Evolutionary conservation across 2,329 filamentous ascomycete species (phyloP), one percentile per base, ranked within the genome.

Genomic region (Chrysosporium queenslandicum): DNA sequence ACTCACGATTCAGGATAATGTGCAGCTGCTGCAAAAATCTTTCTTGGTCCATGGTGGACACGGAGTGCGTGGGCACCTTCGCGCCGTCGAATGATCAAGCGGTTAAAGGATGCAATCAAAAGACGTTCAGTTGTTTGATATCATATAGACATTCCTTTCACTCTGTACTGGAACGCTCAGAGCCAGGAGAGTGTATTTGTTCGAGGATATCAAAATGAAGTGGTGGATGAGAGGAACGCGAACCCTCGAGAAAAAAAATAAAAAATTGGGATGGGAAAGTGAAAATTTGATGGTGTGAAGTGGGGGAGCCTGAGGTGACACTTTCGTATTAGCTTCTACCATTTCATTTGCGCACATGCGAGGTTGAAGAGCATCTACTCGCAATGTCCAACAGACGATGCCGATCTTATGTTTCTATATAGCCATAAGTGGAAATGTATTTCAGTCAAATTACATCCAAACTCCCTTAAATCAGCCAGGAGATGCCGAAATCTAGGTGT

Each of bases 11-110:
- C 72, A 94, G 80, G 64, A 91, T 83, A 73, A 86, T 84, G 78
- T 92, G 81, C 68, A 96, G 81, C 73, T 95, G 82, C 75, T 85
- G 79, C 61, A 92, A 79, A 68, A 96, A 89, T 73, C 86, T 82
- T 70, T 87, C 83, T 69, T 87, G 79, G 70, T 89, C 83, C 86
- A 90, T 90, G 64, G 56, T 69, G 63, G 52, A 46, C 54, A 51
- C 36, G 41, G 20, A 18, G 32, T 45, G 29, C 9, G 37, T 20
- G 7, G 36, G 16, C n/a, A 16, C 34, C 18, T 49, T 50, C 55
- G 59, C 61, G 56, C 55, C 55, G 52, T 43, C 34, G 56, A 56
- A 57, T 42, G 39, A 56, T 25, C 29, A 27, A 49, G 3, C 23
- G 12, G 16, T 23, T 12, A 27, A n/a, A 2, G 7, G n/a, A 40